phyloP scores from a whole-genome alignment of 2,329 filamentous ascomycete genomes.

The Harringtonia aguacate region DNA sequence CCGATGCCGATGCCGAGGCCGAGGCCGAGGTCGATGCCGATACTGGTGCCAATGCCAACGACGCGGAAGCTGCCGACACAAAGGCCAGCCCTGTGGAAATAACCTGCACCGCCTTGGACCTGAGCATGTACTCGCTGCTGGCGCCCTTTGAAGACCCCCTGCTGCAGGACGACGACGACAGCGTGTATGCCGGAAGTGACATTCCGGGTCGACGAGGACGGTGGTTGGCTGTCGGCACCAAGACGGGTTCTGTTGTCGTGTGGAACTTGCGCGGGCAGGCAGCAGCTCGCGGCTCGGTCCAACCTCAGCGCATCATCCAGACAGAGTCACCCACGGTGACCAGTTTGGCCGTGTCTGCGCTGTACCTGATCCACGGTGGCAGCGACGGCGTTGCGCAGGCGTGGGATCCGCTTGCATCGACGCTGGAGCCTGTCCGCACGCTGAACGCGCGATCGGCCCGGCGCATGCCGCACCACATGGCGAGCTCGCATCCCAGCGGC shows the following conservation, averaged over 20 bases:
- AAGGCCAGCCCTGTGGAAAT: conserved; percentile 37
- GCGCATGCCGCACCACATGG: conserved; percentile 64
- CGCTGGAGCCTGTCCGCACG: conserved; percentile 66
- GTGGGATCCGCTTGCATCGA: conserved; percentile 91
- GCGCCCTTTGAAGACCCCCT: conserved; percentile 67
- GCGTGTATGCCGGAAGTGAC: conserved; percentile 36
- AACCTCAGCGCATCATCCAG: conserved; percentile 70
- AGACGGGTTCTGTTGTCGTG: conserved; percentile 61
- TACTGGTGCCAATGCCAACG: too few species aligned
- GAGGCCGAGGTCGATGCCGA: too few species aligned
- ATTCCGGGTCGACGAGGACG: conserved; percentile 79
- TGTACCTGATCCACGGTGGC: conserved; percentile 87
- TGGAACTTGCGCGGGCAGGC: conserved; percentile 68
- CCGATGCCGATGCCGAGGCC: too few species aligned
- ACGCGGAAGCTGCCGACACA: background rate
- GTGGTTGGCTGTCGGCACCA: conserved; percentile 72
- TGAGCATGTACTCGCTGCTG: conserved; percentile 59
- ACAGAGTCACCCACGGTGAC: conserved; percentile 87
- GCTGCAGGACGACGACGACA: conserved; percentile 35
- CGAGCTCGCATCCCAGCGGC: conserved; percentile 42
- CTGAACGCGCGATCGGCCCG: conserved; percentile 78
- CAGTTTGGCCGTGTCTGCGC: conserved; percentile 67
- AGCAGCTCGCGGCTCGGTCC: conserved; percentile 25
- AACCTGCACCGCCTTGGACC: conserved; percentile 61
- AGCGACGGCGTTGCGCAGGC: conserved; percentile 92